These are phyloP conservation scores for Erysimum cheiri DNA, from an alignment of 441 rosid species.

Conservation along the genomic window DNA sequence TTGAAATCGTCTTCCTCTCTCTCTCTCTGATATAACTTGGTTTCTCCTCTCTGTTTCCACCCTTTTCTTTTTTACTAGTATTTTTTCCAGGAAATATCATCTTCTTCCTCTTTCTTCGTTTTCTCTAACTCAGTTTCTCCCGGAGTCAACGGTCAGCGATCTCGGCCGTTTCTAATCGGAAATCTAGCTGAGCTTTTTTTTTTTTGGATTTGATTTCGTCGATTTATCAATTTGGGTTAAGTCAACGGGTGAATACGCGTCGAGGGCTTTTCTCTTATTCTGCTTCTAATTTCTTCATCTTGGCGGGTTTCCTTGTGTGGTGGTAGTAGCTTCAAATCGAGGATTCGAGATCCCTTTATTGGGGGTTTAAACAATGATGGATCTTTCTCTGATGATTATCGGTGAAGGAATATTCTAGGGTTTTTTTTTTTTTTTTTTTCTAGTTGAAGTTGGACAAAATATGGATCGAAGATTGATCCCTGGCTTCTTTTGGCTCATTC, in stretches of 20 bases:
- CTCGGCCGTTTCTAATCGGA: constrained; percentile 25
- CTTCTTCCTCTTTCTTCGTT: constrained; percentile 28
- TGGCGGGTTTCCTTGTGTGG: constrained; percentile 15
- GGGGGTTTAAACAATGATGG: constrained; percentile 23
- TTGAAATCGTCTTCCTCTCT: constrained; percentile 20
- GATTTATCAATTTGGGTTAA: constrained; percentile 25
- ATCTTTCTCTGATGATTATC: constrained; percentile 28
- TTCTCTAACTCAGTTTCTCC: constrained; percentile 12
- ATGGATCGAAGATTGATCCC: constrained; percentile 42
- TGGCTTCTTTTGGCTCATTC: constrained; percentile 46
- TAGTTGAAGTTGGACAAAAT: not conserved
- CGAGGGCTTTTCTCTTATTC: constrained; percentile 19
- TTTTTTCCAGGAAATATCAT: constrained; percentile 6
- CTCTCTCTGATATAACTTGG: no score
- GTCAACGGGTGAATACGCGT: constrained; percentile 50
- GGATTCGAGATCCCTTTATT: constrained; percentile 15
- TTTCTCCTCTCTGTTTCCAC: constrained; percentile 24
- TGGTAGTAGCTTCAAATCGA: constrained; percentile 28
- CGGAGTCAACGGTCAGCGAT: constrained; percentile 43
- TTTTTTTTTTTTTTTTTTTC: constrained; percentile 30
- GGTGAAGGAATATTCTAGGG: constrained; percentile 39
- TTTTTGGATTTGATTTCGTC: constrained; percentile 1
- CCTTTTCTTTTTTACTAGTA: not conserved
- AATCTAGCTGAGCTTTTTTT: not conserved
- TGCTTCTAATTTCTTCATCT: constrained; percentile 4